A percentile compares a stretch with the other conserved stretches of the same genome.
Conservation (phyloP, 2,329 filamentous ascomycete genomes). For the Pestalotiopsis sp. region DNA sequence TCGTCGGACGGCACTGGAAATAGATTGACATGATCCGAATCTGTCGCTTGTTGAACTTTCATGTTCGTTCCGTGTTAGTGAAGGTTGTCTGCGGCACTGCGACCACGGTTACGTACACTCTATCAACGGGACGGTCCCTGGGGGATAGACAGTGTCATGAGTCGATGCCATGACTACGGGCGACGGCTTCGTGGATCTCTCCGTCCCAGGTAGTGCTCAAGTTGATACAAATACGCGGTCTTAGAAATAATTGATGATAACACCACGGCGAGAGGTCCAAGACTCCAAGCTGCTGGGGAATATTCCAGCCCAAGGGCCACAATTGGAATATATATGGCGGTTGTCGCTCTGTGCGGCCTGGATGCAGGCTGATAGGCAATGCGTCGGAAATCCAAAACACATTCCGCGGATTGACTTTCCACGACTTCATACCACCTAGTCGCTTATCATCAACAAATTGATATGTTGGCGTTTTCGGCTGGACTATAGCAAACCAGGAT, state of each 20-base stretch:
- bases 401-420: not conserved
- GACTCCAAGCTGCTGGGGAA: not conserved
- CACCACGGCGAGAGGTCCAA: not conserved
- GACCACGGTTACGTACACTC: slow-evolving; percentile 2
- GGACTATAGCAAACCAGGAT: not conserved
- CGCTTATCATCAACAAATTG: not conserved
- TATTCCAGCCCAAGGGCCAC: not conserved
- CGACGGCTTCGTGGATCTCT: too few species aligned
- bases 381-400: not conserved
- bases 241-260: not conserved
- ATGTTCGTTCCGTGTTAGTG: not conserved
- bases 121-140: slow-evolving; percentile 14
- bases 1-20: slow-evolving; percentile 18
- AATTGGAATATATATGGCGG: not conserved
- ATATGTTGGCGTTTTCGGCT: not conserved
- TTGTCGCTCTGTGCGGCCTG: not conserved
- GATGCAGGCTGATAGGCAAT: not conserved
- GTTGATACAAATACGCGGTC: too few species aligned
- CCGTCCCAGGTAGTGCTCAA: too few species aligned
- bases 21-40: slow-evolving; percentile 4
- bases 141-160: slow-evolving; percentile 17
- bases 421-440: not conserved
- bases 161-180: not conserved
- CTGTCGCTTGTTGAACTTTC: slow-evolving; percentile 7
- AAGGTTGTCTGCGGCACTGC: not conserved